Percentiles rank a stretch among this genome's conserved stretches.
phyloP scores from a whole-genome alignment of 495 filamentous ascomycete species.

The Penicillium silybi region DNA sequence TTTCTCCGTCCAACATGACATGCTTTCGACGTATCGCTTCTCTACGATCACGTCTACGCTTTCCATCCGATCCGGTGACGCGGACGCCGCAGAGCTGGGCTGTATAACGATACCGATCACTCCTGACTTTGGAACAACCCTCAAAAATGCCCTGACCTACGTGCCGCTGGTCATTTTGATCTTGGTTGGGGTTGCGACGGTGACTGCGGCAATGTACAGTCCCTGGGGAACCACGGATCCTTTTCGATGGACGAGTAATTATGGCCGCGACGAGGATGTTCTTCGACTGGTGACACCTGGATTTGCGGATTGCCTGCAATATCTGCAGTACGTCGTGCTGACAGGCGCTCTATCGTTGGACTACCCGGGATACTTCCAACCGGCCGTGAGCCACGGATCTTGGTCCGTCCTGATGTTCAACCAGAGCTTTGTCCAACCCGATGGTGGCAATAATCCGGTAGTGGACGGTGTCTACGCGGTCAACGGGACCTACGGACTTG shows the following conservation, averaged over 20 bases:
- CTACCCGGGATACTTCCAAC: constrained; percentile 94
- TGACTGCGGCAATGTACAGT: constrained; percentile 79
- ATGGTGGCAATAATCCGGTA: constrained; percentile 57
- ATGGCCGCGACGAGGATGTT: constrained; percentile 88
- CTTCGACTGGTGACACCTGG: constrained; percentile 91
- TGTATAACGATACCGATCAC: constrained; percentile 81
- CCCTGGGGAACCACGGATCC: constrained; percentile 89
- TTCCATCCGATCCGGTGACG: constrained; percentile 69
- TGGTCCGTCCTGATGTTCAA: constrained; percentile 95
- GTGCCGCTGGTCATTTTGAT: constrained; percentile 74
- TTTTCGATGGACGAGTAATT: constrained; percentile 94
- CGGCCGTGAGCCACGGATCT: constrained; percentile 75
- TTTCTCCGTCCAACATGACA: constrained; percentile 72
- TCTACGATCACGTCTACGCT: constrained; percentile 71
- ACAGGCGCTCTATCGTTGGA: constrained; percentile 80
- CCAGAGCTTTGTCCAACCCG: constrained; percentile 73
- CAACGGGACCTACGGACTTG: constrained; percentile 70
- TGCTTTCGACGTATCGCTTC: constrained; percentile 80
- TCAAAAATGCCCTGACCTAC: constrained; percentile 69
- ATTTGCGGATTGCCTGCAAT: constrained; percentile 95
- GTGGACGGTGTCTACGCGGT: constrained; percentile 78
- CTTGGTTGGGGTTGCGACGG: constrained; percentile 74
- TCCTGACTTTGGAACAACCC: constrained; percentile 63
- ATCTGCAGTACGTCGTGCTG: constrained; percentile 88
- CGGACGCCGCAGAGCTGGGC: constrained; percentile 55